A percentile compares a stretch with the other conserved stretches of the same genome.
phyloP scores from a whole-genome alignment of 2,329 filamentous ascomycete species.

The Myotisia sp. region DNA sequence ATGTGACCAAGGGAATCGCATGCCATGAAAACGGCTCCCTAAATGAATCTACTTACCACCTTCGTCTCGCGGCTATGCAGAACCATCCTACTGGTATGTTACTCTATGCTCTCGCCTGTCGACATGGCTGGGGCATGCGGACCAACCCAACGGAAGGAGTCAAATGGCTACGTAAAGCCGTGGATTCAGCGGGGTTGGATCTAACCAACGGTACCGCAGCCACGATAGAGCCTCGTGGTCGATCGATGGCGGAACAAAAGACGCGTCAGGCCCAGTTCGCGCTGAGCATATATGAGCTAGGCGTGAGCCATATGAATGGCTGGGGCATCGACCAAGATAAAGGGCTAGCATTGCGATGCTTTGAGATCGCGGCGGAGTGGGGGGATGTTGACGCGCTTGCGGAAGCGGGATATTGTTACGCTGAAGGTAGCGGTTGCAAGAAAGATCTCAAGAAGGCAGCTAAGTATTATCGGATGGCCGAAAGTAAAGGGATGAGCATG shows the following conservation, averaged over 20 bases:
- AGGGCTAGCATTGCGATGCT: constrained; percentile 71
- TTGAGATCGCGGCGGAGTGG: constrained; percentile 92
- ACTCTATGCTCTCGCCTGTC: constrained; percentile 82
- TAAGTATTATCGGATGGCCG: constrained; percentile 76
- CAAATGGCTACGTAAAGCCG: constrained; percentile 80
- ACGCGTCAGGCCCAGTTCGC: constrained; percentile 86
- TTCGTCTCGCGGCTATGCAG: constrained; percentile 73
- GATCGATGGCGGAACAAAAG: constrained; percentile 49
- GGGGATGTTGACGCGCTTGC: constrained; percentile 87
- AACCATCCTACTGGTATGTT: constrained; percentile 90
- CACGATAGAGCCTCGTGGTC: constrained; percentile 21
- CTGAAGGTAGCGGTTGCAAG: constrained; percentile 82
- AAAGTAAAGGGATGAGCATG: constrained; percentile 91
- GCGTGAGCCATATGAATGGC: constrained; percentile 93
- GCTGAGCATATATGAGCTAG: constrained; percentile 87
- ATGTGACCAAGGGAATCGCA: constrained; percentile 77
- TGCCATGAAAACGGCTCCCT: constrained; percentile 77
- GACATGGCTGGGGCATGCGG: constrained; percentile 96
- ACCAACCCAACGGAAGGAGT: constrained; percentile 82
- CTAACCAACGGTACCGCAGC: constrained; percentile 58
- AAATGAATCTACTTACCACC: constrained; percentile 90
- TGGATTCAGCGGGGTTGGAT: constrained; percentile 67
- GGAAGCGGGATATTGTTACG: constrained; percentile 92
- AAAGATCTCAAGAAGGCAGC: constrained; percentile 93
- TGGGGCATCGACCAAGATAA: constrained; percentile 96